phyloP scores from a whole-genome alignment of 306 rosid species.

The Ceratonia siliqua region DNA sequence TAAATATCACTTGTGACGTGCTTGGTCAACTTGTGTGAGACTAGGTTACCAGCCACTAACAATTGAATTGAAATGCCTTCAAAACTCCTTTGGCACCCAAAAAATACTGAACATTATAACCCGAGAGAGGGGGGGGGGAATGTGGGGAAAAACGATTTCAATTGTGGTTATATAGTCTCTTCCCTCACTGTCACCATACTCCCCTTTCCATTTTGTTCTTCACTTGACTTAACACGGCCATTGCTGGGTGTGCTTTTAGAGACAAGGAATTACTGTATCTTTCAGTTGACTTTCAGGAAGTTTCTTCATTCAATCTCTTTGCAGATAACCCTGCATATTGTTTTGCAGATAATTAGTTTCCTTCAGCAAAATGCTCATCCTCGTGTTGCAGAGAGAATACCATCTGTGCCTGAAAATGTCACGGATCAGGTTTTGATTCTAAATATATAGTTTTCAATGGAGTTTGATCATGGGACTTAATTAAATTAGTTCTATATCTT shows the following conservation, averaged over 20 bases:
- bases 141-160: neutral
- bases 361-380: conserved; percentile 95
- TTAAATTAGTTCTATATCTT: neutral
- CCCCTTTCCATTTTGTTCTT: neutral
- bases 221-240: neutral
- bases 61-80: neutral
- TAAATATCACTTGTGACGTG: neutral
- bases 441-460: neutral
- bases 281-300: conserved; percentile 8
- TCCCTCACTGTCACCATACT: neutral
- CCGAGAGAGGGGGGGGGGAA: too few species aligned
- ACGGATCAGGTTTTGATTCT: conserved; percentile 77
- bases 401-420: conserved; percentile 90
- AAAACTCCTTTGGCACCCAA: neutral
- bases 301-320: conserved; percentile 16
- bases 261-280: neutral
- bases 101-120: neutral
- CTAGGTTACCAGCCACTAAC: neutral
- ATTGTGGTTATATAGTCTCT: neutral
- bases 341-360: conserved; percentile 76
- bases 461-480: neutral
- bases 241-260: neutral
- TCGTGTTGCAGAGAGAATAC: conserved; percentile 87
- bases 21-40: neutral
- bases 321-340: neutral